phyloP scores from a whole-genome alignment of 2,329 filamentous ascomycete species.

The Trichoderma simmonsii region DNA sequence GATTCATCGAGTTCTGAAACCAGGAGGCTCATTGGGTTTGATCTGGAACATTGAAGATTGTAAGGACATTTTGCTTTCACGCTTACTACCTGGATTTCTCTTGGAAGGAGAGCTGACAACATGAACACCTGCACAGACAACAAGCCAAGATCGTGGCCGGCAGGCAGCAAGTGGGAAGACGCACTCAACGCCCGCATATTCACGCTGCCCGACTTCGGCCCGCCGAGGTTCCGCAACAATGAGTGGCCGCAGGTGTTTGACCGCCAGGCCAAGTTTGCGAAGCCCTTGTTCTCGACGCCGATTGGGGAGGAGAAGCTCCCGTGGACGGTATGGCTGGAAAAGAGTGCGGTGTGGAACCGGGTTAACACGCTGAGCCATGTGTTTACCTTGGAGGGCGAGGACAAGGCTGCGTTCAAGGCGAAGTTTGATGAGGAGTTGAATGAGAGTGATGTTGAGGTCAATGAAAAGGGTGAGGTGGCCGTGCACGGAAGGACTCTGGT shows the following conservation, averaged over 20 bases:
- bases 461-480: slow-evolving; percentile 60
- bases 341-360: slow-evolving; percentile 61
- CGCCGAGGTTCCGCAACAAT: slow-evolving; percentile 62
- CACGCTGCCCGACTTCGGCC: slow-evolving; percentile 51
- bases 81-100: not conserved
- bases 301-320: slow-evolving; percentile 54
- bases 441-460: slow-evolving; percentile 51
- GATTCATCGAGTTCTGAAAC: slow-evolving; percentile 64
- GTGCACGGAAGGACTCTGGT: slow-evolving; percentile 63
- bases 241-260: slow-evolving; percentile 65
- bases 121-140: slow-evolving; percentile 50
- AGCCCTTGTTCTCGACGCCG: slow-evolving; percentile 57
- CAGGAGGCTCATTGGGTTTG: slow-evolving; percentile 58
- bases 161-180: slow-evolving; percentile 59
- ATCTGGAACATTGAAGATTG: slow-evolving; percentile 76
- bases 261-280: slow-evolving; percentile 47
- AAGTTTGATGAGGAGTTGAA: slow-evolving; percentile 54
- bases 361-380: slow-evolving; percentile 67
- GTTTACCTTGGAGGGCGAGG: slow-evolving; percentile 52
- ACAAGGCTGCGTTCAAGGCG: slow-evolving; percentile 46
- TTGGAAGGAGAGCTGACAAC: slow-evolving; percentile 21
- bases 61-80: slow-evolving; percentile 32
- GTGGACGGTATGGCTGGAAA: slow-evolving; percentile 57
- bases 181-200: slow-evolving; percentile 57
- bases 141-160: slow-evolving; percentile 53